Evolutionary conservation across 2,329 filamentous ascomycete genomes (phyloP).

Genomic region (Waltergamsia citrina): DNA sequence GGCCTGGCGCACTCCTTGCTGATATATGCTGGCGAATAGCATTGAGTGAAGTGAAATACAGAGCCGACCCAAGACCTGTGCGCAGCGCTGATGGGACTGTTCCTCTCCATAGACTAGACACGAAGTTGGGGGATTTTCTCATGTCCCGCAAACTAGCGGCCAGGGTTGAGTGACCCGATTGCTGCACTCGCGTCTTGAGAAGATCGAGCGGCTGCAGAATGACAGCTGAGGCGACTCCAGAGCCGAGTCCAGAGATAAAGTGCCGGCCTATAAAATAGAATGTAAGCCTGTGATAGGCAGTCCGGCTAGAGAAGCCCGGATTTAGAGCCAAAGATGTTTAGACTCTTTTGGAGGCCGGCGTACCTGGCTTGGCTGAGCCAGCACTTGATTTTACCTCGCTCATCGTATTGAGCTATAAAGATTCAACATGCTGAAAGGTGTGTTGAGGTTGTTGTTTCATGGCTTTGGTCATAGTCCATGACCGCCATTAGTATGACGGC

Average conservation of each 20-base stretch:
- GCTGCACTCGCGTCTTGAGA: slow-evolving; percentile 92
- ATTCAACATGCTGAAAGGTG: neutral
- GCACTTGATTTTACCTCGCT: too few relatives aligned
- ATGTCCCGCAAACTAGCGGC: slow-evolving; percentile 17
- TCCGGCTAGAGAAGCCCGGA: neutral
- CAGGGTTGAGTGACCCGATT: slow-evolving; percentile 65
- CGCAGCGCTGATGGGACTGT: slow-evolving; percentile 87
- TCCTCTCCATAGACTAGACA: slow-evolving; percentile 80
- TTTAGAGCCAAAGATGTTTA: neutral
- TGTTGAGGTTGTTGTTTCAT: too few relatives aligned
- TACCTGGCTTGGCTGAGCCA: slow-evolving; percentile 8
- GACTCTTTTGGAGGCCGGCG: neutral
- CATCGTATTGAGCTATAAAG: neutral
- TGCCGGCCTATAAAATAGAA: slow-evolving; percentile 54
- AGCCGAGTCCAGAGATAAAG: slow-evolving; percentile 79
- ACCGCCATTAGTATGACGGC: too few relatives aligned
- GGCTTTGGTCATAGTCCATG: too few relatives aligned
- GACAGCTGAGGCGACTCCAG: slow-evolving; percentile 78
- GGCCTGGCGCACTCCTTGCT: slow-evolving; percentile 26
- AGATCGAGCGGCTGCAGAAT: slow-evolving; percentile 92
- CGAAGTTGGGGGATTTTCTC: slow-evolving; percentile 47
- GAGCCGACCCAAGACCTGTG: slow-evolving; percentile 83
- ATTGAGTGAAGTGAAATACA: slow-evolving; percentile 90
- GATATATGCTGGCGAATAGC: slow-evolving; percentile 53
- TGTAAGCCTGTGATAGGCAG: neutral